Evolutionary conservation across 768 basidiomycete genomes (phyloP), one percentile per base, ranked within the genome.

Genomic region (Termitomyces sp.): DNA sequence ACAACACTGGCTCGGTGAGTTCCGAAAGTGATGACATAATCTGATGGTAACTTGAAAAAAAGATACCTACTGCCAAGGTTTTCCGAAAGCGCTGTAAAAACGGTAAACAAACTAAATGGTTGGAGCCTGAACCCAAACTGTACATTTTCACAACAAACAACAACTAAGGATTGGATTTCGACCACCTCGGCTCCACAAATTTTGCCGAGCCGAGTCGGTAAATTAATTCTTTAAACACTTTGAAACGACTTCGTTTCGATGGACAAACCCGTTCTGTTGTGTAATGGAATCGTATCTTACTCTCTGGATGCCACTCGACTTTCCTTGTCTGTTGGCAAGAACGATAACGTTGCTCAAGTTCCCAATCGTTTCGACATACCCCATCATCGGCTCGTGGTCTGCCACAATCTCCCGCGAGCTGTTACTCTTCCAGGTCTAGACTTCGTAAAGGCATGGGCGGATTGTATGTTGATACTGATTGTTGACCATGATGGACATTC

Each of bases 401-500:
- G 44, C 6, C 30, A 18, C 33, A 30, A n/a, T 18, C 30, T 61
- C 18, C 18, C 57, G 34, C 55, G 48, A 20, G 50, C 52, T 9
- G 44, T 57, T 5, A 58, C 42, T 12, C 37, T 57, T 4, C 57
- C 58, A 15, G 58, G 63, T 16, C 51, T 54, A 37, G 55, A 57
- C 18, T 58, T 64, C 16, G 24, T 64, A n/a, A 52, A 59, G 20
- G 63, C 61, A 2, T 64, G 63, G 63, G 47, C 54, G 3, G 61
- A 64, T 37, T 62, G 58, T 55, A 46, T 13, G 55, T 54, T 7
- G 20, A n/a, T 31, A n/a, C 18, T 31, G 37, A n/a, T 30, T 48
- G 45, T 54, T 47, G 49, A 37, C 41, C 46, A 44, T 9, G 1
- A 22, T 34, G 9, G 15, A 45, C 18, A 36, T 22, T 55, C 8